Evolutionary conservation across 768 basidiomycete species (phyloP).

Genomic region (Boletus rufocinnamomeus): DNA sequence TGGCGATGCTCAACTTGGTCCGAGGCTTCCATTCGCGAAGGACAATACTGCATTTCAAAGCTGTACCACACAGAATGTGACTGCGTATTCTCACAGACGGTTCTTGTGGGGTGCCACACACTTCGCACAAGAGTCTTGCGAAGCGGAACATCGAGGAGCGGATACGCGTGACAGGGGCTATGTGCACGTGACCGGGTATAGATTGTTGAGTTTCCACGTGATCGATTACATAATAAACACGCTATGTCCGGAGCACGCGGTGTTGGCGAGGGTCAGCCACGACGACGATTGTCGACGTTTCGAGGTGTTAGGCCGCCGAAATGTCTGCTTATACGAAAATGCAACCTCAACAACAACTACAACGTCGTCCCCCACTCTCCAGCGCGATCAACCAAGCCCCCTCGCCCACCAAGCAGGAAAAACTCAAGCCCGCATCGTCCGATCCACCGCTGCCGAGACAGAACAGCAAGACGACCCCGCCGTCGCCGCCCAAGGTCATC

Average conservation of each 20-base stretch:
- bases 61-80: not conserved
- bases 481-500: slow-evolving; percentile 78
- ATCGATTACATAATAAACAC: slow-evolving; percentile 35
- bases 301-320: slow-evolving; percentile 51
- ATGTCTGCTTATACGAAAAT: slow-evolving; percentile 41
- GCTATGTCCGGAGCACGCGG: slow-evolving; percentile 21
- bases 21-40: not conserved
- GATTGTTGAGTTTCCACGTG: slow-evolving; percentile 33
- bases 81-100: not conserved
- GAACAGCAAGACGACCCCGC: slow-evolving; percentile 79
- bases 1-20: not conserved
- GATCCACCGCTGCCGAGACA: slow-evolving; percentile 78
- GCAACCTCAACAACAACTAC: slow-evolving; percentile 24
- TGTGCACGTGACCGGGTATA: slow-evolving; percentile 24
- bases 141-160: not conserved
- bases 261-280: slow-evolving; percentile 18
- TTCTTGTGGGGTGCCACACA: not conserved
- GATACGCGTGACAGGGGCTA: slow-evolving; percentile 17
- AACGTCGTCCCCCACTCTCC: slow-evolving; percentile 44
- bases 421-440: slow-evolving; percentile 40
- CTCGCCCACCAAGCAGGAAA: slow-evolving; percentile 40
- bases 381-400: slow-evolving; percentile 44
- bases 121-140: slow-evolving; percentile 8
- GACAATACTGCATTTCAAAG: not conserved
- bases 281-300: slow-evolving; percentile 22